Evolutionary conservation across 257 asterid species (phyloP).

Genomic region (Solanum chiquidenum): DNA sequence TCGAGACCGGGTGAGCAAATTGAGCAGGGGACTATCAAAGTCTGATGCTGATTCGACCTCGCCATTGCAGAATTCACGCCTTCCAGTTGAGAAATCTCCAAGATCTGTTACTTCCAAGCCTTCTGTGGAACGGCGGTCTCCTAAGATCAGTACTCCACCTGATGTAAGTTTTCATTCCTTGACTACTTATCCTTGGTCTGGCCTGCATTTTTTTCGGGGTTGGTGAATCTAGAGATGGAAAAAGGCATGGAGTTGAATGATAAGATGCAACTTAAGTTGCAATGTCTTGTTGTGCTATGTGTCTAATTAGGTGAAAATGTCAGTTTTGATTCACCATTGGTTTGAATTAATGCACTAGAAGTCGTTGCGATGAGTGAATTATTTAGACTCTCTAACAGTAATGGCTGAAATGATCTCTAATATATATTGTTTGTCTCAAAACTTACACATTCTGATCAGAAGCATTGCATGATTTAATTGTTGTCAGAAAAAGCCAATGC

Average conservation of each 20-base stretch:
- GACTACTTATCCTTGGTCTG: background rate
- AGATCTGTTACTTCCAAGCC: slow-evolving; percentile 67
- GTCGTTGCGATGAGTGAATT: background rate
- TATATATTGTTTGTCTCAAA: background rate
- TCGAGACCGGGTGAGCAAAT: slow-evolving; percentile 27
- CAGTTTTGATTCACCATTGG: background rate
- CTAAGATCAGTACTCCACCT: slow-evolving; percentile 62
- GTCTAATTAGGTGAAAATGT: background rate
- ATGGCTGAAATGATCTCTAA: background rate
- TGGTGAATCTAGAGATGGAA: background rate
- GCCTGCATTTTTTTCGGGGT: background rate
- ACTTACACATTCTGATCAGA: background rate
- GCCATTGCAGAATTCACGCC: slow-evolving; percentile 50
- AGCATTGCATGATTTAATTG: background rate
- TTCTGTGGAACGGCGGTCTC: slow-evolving; percentile 44
- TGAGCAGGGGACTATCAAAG: slow-evolving; percentile 51
- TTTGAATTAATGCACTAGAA: background rate
- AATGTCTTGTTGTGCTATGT: background rate
- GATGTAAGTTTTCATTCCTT: slow-evolving; percentile 45
- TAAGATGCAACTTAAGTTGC: background rate
- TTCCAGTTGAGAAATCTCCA: slow-evolving; percentile 57
- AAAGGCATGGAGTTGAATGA: background rate
- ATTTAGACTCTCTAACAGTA: background rate
- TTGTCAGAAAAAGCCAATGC: slow-evolving; percentile 59
- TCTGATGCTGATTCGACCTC: slow-evolving; percentile 65